Percentiles rank a stretch among this genome's conserved stretches.
Conservation (phyloP, 2,329 filamentous ascomycete species). For the Paraconiothyrium sp. region DNA sequence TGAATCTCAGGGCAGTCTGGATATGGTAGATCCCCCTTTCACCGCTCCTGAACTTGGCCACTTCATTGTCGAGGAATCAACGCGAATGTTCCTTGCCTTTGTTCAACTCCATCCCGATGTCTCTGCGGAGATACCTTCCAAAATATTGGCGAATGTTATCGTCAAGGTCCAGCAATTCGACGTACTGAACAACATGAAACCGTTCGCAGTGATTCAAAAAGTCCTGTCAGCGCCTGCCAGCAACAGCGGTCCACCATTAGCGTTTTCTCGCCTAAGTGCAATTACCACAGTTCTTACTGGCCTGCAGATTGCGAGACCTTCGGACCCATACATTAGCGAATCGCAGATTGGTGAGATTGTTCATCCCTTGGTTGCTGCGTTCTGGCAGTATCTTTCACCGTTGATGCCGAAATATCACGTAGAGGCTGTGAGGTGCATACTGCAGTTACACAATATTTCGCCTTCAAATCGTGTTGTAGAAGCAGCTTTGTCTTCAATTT, state of each 20-base stretch:
- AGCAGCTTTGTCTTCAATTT: conserved; percentile 77
- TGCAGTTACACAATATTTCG: conserved; percentile 83
- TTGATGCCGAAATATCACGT: conserved; percentile 91
- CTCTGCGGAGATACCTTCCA: conserved; percentile 42
- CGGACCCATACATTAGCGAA: conserved; percentile 37
- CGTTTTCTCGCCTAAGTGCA: conserved; percentile 43
- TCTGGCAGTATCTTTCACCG: conserved; percentile 86
- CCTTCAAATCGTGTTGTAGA: conserved; percentile 77
- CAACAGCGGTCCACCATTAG: conserved; percentile 17
- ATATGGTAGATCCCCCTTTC: conserved; percentile 42
- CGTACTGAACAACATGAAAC: conserved; percentile 38
- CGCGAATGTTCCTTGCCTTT: conserved; percentile 36
- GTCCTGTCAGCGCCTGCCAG: conserved; percentile 25
- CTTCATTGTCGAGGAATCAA: conserved; percentile 41
- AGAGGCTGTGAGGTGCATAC: conserved; percentile 85
- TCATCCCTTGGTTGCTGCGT: conserved; percentile 71
- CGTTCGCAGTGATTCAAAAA: conserved; percentile 33
- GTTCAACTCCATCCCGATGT: conserved; percentile 23
- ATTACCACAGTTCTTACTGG: conserved; percentile 45
- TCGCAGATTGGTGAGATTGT: conserved; percentile 71
- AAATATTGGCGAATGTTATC: conserved; percentile 45
- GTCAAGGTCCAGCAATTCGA: conserved; percentile 40
- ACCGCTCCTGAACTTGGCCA: conserved; percentile 37
- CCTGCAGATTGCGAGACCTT: conserved; percentile 39
- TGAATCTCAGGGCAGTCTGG: conserved; percentile 47